Base-by-base conservation (phyloP, 768 basidiomycete genomes). In the Lactarius evosmus region DNA sequence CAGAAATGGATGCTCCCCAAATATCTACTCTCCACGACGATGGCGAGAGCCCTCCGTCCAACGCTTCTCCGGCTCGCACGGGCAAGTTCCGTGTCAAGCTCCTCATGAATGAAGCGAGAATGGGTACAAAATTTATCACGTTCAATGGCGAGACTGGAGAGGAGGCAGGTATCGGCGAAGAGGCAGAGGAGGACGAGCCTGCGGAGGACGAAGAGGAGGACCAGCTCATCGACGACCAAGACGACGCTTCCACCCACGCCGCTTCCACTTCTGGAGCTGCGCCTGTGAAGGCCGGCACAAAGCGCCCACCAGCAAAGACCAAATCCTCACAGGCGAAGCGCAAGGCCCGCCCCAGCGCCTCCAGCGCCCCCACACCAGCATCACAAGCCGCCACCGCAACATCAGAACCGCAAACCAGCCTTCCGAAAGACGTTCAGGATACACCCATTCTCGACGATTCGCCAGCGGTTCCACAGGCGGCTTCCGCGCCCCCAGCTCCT, bases 11-110 rank as follows among this genome's bases (percentile, higher is more conserved):
- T 41, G 88, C 90, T 36, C 91, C 91, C 40, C 85, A 85, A 68
- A 92, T 93, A 60, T 92, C 90, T 29, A 92, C 86, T 32, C 82
- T 92, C 36, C 80, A 78, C 36, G 88, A 91, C 54, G 89, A 91
- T 64, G 81, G 82, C 12, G 83, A 82, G n/a, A 88, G 89, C 55
- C 86, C 89, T 17, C 87, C 86, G 4, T 73, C 76, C 9, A 68
- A 71, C 68, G 74, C 58, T 53, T 74, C 72, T 17, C 67, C 69
- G 16, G 68, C 65, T 14, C 61, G 71, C 34, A 73, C 75, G 1
- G 68, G 78, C 61, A 80, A 80, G 67, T 74, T 79, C 66, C 77
- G 78, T 59, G 80, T 85, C 46, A 85, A 85, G 70, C 73, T 84
- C 19, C 69, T 83, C 40, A 77, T 83, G 27, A 77, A 78, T 66